Base-by-base conservation (phyloP, 805 yeast species). In the Schwanniomyces polymorphus region DNA sequence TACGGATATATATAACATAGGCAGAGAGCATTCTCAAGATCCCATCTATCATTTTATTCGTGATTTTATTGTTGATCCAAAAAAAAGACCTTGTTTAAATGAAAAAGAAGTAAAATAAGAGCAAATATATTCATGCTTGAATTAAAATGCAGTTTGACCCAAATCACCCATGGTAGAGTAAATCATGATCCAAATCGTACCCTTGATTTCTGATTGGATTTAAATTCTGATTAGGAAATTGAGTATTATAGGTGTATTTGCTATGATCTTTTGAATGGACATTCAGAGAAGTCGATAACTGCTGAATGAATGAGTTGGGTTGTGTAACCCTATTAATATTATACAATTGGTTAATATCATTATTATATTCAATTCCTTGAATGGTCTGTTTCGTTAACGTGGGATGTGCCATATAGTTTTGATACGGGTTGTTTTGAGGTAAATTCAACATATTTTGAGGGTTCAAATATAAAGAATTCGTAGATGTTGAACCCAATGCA, bases 401-500 rank as follows among this genome's bases (percentile, higher is more conserved):
- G 10, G 35, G 35, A 16, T 31, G 35, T 8, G 35, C 17, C 35
- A 31, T 31, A 31, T 16, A 31, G 35, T 14, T 31, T 31, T 14
- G 21, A 16, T 31, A 16, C 4, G 7, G 35, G 17, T 31, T 18
- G 8, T 16, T 31, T 31, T 31, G 35, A 31, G 17, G 18, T 31
- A 31, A 14, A 31, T 18, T 31, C 17, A 31, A 12, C 7, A 17
- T 34, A 21, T 37, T 37, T 14, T 37, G 39, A 10, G n/a, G 2
- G 27, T 37, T 37, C 17, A 21, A 37, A 21, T 37, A 21, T 37
- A 23, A 18, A 37, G 39, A 21, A 10, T 21, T 21, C 12, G 14
- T 26, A 25, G 43, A 18, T 29, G 17, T 33, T 14, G 42, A 35
- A 26, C 46, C 46, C 12, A 43, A 38, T 1, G 38, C 26, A 38